Evolutionary conservation across 164 flowering plant species (phyloP), one percentile per base, ranked within the genome.

Genomic region (Aristolochia fimbriata): DNA sequence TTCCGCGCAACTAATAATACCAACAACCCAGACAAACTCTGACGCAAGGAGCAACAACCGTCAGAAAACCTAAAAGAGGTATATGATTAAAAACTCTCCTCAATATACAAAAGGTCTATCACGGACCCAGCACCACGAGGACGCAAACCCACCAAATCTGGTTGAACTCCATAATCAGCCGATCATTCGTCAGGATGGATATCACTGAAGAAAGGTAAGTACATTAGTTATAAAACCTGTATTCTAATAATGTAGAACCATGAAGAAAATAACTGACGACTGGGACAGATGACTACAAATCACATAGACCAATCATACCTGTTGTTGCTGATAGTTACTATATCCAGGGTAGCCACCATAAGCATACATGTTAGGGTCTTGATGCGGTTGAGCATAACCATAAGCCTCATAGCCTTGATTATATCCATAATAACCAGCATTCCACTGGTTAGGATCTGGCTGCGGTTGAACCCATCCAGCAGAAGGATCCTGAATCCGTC

Each of bases 291-390:
- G 1, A 1, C 8, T 27, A 55, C 7, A 55, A 15, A 55, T 15
- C 1, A 15, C 25, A 23, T 9, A 25, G 19, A 51, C 23, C 16
- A 21, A 14, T 41, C 69, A 72, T 51, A 71, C 75, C 78, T 80
- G 87, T 56, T 83, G 88, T 67, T 74, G 84, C 30, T 71, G 88
- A 59, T 86, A 83, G 62, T 76, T 74, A 12, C 77, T 80, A 68
- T 86, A 84, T 21, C 84, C 72, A 62, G 80, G 80, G 23, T 80
- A 81, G 14, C 82, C 83, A 16, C 81, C 81, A 68, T 85, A 83
- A 17, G 67, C 60, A 52, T 78, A 85, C 82, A 80, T 68, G 71
- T 70, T 87, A 9, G 97, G 88, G 66, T 83, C 95, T 60, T 90
- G 95, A 0, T 88, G 65, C 59, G 85, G 69, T 31, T 76, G 74